These are phyloP conservation scores for Alliaria petiolata DNA, from an alignment of 345 rosid species.

Conservation along the genomic window DNA sequence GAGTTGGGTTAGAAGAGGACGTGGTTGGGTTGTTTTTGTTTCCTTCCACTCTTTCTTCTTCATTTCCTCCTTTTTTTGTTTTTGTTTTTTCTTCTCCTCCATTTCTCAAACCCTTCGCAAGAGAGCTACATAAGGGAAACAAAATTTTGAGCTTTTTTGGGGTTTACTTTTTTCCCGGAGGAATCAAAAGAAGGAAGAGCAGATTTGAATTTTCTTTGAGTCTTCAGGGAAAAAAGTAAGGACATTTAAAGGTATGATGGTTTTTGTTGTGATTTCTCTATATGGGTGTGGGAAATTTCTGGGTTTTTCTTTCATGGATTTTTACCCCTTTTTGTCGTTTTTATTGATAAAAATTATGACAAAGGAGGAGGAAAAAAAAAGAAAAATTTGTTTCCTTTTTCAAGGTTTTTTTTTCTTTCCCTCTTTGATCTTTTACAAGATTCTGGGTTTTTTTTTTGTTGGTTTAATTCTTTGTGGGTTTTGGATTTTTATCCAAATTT, in stretches of 20 bases:
- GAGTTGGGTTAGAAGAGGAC: conserved; percentile 31
- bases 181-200: background rate
- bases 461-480: conserved; percentile 5
- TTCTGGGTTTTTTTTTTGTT: background rate
- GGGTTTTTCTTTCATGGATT: background rate
- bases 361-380: background rate
- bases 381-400: background rate
- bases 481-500: conserved; percentile 8
- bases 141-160: background rate
- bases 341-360: background rate
- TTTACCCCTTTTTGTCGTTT: background rate
- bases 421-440: conserved; percentile 22
- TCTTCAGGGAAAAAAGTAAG: background rate
- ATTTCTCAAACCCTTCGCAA: conserved; percentile 10
- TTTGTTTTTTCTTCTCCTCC: conserved; percentile 8
- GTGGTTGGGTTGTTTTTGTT: conserved; percentile 35
- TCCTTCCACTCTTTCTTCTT: conserved; percentile 35
- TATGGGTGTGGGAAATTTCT: background rate
- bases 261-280: background rate
- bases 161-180: conserved; percentile 1
- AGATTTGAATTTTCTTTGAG: background rate
- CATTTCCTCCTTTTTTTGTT: conserved; percentile 13
- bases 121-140: background rate
- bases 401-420: background rate
- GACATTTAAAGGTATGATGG: conserved; percentile 26